Evolutionary conservation across 352 stramenopile genomes (phyloP).

Genomic region (Aphanomyces euteiches): DNA sequence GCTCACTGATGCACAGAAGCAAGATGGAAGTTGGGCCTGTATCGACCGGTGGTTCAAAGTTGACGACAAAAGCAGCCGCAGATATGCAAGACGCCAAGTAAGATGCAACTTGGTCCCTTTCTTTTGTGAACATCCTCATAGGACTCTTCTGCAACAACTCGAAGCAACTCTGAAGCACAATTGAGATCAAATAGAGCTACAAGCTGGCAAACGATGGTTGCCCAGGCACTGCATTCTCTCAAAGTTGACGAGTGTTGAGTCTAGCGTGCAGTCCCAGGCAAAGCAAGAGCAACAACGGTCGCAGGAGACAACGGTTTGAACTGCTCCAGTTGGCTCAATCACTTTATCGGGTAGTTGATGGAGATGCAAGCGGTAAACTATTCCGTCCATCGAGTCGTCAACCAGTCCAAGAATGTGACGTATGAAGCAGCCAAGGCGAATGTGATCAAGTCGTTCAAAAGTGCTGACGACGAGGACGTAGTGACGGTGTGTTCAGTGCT

Average conservation of each 20-base stretch:
- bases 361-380: slow-evolving; percentile 42
- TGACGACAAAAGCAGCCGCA: slow-evolving; percentile 11
- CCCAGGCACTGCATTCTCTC: no score
- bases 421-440: slow-evolving; percentile 68
- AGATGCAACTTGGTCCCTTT: not conserved
- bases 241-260: no score
- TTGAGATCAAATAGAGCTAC: no score
- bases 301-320: no score
- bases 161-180: not conserved
- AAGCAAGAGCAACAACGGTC: no score
- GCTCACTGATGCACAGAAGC: not conserved
- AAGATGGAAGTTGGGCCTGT: not conserved
- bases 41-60: not conserved
- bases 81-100: slow-evolving; percentile 25
- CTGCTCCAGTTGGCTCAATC: no score
- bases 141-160: slow-evolving; percentile 2
- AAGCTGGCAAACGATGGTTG: no score
- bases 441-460: slow-evolving; percentile 73
- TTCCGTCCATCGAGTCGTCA: slow-evolving; percentile 56
- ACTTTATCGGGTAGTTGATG: not conserved
- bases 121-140: not conserved
- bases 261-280: no score
- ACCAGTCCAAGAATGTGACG: slow-evolving; percentile 58
- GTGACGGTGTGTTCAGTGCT: slow-evolving; percentile 82
- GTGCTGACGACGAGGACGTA: slow-evolving; percentile 67